Evolutionary conservation across 768 basidiomycete genomes (phyloP), one percentile per base, ranked within the genome.

Genomic region (Mycena venus): DNA sequence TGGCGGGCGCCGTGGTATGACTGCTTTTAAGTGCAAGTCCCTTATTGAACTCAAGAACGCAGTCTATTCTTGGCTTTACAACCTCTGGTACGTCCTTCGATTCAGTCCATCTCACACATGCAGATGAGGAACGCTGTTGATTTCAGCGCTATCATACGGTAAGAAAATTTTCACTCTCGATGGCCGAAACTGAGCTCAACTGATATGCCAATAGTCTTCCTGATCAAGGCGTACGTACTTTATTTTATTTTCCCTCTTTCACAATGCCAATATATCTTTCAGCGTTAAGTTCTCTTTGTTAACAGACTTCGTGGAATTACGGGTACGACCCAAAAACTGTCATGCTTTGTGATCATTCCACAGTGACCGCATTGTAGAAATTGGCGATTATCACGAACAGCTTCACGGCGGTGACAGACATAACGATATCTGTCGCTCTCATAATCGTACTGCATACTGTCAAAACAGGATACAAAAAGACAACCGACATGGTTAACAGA

Each of bases 61-160:
- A 74, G 73, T 76, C 75, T 5, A 0, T 72, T n/a, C 67, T 76
- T 21, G 70, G 75, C 71, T 76, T 71, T 71, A 27, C 71, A 63
- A 69, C 75, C 10, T 73, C 62, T 40, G 63, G 75, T 76, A 21
- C 38, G 70, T 69, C n/a, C 9, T 55, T 1, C 2, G n/a, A n/a
- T 4, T 63, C 27, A 56, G 23, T 10, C 23, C 11, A 10, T 47
- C 14, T 11, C 8, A 51, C 44, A 3, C 19, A 29, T 40, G 14
- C 59, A n/a, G 38, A 40, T 38, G 4, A 68, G 71, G 44, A 14
- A 34, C 59, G 32, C 31, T 73, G 1, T 15, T 63, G 14, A n/a
- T n/a, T n/a, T n/a, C n/a, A n/a, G n/a, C n/a, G n/a, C n/a, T n/a
- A n/a, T n/a, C n/a, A n/a, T n/a, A n/a, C n/a, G 36, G 70, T 69